These are phyloP conservation scores for Aspergillaceae sp. DNA, from an alignment of 2,329 filamentous ascomycete species.

Conservation along the genomic window DNA sequence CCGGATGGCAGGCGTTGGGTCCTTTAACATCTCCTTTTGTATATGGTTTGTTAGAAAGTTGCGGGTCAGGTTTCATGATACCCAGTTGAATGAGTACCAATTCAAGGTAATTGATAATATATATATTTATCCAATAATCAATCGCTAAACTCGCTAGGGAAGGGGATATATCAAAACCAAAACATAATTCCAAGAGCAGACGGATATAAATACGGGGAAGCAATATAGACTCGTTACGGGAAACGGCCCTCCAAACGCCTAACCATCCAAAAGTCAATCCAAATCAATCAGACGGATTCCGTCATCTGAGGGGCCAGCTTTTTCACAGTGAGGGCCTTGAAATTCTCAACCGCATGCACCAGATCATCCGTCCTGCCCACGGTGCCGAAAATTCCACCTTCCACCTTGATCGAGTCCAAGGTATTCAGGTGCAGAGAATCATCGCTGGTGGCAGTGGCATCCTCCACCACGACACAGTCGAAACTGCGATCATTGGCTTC, in stretches of 20 bases:
- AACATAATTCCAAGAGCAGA: neutral
- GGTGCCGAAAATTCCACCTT: constrained; percentile 40
- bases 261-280: constrained; percentile 4
- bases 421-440: constrained; percentile 34
- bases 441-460: constrained; percentile 39
- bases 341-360: constrained; percentile 34
- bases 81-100: neutral
- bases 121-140: too few relatives aligned
- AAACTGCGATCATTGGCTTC: constrained; percentile 50
- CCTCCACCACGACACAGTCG: constrained; percentile 45
- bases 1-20: neutral
- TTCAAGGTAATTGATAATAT: too few relatives aligned
- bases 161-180: constrained; percentile 2
- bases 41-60: neutral
- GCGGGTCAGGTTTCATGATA: constrained; percentile 5
- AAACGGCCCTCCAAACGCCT: constrained; percentile 1
- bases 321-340: constrained; percentile 34
- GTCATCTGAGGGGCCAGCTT: constrained; percentile 36
- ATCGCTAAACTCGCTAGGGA: constrained; percentile 1
- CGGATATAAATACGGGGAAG: neutral
- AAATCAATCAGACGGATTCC: constrained; percentile 8
- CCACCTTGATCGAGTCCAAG: constrained; percentile 38
- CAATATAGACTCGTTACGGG: neutral
- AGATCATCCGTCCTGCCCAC: constrained; percentile 32
- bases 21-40: constrained; percentile 16